Evolutionary conservation across 1,284 basidiomycete genomes (phyloP).

Genomic region (Butyriboletus appendiculatus): DNA sequence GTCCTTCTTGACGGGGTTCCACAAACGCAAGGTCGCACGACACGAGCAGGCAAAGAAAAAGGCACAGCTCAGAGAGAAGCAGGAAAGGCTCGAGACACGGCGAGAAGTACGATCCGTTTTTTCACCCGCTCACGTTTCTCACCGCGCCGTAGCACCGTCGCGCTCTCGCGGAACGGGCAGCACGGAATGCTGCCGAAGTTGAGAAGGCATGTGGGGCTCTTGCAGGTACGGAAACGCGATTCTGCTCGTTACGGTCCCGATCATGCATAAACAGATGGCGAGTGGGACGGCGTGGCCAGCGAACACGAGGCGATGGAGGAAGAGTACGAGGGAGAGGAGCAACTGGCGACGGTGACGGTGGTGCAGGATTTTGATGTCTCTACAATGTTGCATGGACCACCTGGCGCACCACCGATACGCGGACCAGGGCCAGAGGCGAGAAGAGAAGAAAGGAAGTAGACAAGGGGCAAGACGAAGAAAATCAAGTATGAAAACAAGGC

Average conservation of each 20-base stretch:
- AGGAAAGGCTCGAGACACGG: constrained; percentile 62
- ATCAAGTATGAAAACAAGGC: constrained; percentile 64
- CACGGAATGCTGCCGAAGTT: constrained; percentile 66
- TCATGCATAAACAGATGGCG: constrained; percentile 27
- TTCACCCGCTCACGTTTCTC: constrained; percentile 13
- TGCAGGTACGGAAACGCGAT: constrained; percentile 38
- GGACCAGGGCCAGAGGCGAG: neutral
- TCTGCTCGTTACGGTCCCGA: constrained; percentile 13
- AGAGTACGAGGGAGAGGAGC: constrained; percentile 74
- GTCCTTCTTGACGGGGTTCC: constrained; percentile 85
- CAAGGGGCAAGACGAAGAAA: constrained; percentile 20
- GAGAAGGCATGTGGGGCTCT: constrained; percentile 69
- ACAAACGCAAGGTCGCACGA: constrained; percentile 80
- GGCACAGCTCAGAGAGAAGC: constrained; percentile 67
- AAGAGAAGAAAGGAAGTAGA: constrained; percentile 5
- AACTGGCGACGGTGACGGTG: constrained; percentile 79
- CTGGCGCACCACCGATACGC: too few species aligned
- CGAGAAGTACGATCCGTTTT: constrained; percentile 55
- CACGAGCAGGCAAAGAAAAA: constrained; percentile 69
- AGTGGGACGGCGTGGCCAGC: constrained; percentile 30
- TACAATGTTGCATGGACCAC: constrained; percentile 49
- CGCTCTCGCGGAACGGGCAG: constrained; percentile 67
- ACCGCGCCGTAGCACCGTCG: constrained; percentile 56
- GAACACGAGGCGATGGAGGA: constrained; percentile 47
- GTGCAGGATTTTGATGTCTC: constrained; percentile 80